A percentile compares a stretch with the other conserved stretches of the same genome.
phyloP scores from a whole-genome alignment of 2,329 filamentous ascomycete species.

The Cadophora malorum region DNA sequence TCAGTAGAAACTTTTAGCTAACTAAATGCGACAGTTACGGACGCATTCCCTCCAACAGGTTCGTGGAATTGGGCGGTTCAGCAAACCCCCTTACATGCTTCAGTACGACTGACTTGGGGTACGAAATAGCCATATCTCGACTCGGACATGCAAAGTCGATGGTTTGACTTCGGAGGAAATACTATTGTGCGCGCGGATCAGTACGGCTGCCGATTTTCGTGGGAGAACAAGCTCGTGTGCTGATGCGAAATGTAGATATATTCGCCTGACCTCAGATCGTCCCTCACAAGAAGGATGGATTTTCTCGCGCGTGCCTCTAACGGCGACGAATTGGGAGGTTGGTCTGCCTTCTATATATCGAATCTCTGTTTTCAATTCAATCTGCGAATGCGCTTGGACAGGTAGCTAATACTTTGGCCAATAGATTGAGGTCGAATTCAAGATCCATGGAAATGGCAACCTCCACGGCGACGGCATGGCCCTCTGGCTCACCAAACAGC shows the following conservation, averaged over 20 bases:
- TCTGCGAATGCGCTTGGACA: conserved; percentile 1
- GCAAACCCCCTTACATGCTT: conserved; percentile 11
- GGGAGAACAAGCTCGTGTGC: conserved; percentile 21
- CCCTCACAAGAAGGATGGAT: conserved; percentile 92
- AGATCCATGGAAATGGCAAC: conserved; percentile 85
- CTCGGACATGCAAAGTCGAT: conserved; percentile 96
- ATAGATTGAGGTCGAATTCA: conserved; percentile 90
- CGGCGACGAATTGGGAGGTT: conserved; percentile 96
- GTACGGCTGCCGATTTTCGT: conserved; percentile 52
- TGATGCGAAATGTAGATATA: conserved; percentile 66
- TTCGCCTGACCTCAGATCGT: conserved; percentile 89
- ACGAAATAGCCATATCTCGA: conserved; percentile 84
- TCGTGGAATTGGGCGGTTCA: conserved; percentile 45
- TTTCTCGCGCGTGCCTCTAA: conserved; percentile 91
- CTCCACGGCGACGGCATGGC: conserved; percentile 97
- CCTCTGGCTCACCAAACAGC: conserved; percentile 97
- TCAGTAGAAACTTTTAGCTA: conserved; percentile 25
- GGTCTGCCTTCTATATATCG: conserved; percentile 26
- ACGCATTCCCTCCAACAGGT: conserved; percentile 86
- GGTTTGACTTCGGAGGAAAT: conserved; percentile 99
- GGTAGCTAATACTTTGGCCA: background rate
- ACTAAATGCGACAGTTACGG: conserved; percentile 65
- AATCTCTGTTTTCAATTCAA: too few species aligned
- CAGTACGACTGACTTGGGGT: conserved; percentile 22
- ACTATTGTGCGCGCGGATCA: conserved; percentile 79